Conservation (phyloP, 1,139 yeast genomes). For the Blastobotrys petasosporus region DNA sequence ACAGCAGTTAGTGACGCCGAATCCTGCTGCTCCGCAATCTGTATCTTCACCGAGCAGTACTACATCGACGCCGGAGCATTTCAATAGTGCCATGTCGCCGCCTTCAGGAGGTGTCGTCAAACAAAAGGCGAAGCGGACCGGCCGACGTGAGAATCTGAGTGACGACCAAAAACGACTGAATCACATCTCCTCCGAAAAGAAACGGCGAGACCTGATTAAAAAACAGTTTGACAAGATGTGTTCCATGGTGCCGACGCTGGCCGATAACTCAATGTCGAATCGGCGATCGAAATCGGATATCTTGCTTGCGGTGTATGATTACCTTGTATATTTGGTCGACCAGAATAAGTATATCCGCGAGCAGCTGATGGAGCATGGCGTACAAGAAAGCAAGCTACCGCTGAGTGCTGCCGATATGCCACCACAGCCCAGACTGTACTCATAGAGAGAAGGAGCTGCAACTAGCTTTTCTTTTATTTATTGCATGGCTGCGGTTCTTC, state of each 20-base stretch:
- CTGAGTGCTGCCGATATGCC: slow-evolving; percentile 3
- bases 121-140: slow-evolving; percentile 4
- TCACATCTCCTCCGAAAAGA: slow-evolving; percentile 72
- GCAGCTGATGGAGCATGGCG: slow-evolving; percentile 8
- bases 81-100: slow-evolving; percentile 8
- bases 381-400: slow-evolving; percentile 4
- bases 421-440: slow-evolving; percentile 7
- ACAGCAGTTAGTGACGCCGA: background rate
- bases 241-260: slow-evolving; percentile 33
- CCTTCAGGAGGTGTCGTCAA: slow-evolving; percentile 11
- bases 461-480: no score
- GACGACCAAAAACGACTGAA: slow-evolving; percentile 64
- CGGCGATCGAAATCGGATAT: slow-evolving; percentile 40
- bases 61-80: slow-evolving; percentile 2
- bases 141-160: slow-evolving; percentile 43
- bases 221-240: slow-evolving; percentile 36
- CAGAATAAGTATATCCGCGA: slow-evolving; percentile 22
- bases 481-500: background rate
- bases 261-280: slow-evolving; percentile 37
- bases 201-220: slow-evolving; percentile 66
- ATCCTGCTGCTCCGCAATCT: background rate
- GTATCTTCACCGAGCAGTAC: background rate
- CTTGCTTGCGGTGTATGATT: slow-evolving; percentile 31
- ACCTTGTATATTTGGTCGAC: slow-evolving; percentile 27
- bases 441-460: no score